Evolutionary conservation across 2,329 filamentous ascomycete genomes (phyloP), one percentile per base, ranked within the genome.

Genomic region (Ambrosiella cleistominuta): DNA sequence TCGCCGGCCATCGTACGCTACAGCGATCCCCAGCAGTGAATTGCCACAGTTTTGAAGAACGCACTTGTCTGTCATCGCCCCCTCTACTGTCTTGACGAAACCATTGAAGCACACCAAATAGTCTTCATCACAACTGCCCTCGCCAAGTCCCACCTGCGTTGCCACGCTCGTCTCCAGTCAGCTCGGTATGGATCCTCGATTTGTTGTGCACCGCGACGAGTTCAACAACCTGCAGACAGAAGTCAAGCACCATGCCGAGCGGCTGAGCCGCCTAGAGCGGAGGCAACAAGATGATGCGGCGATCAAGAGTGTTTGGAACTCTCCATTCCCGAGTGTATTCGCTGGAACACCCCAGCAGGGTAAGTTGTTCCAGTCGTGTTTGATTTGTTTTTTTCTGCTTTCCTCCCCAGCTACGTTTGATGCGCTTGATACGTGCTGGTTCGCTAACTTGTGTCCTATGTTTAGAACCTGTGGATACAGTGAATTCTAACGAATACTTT

Each of bases 291-390:
- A 84, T 63, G 80, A 85, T 70, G 78, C 79, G 54, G 77, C 79
- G 38, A 70, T 85, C 61, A 94, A 91, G 70, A 95, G 86, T 61
- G 86, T 94, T 59, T 98, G 93, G 93, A 84, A 85, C 63, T 95
- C 90, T 58, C 90, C 90, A 13, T 96, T 96, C 67, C 89, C 91
- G n/a, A 84, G 83, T 63, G 81, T 89, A 44, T 70, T 95, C 60
- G 83, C 85, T 64, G 86, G 87, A 57, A 90, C 88, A 51, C 85
- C 89, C 57, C 86, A 94, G 68, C 86, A 94, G 74, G 88, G 91
- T 94, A 72, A 70, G 80, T 67, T 45, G 37, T 15, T 40, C 27
- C n/a, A 38, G 7, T 12, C 44, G 19, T 51, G 47, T 49, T n/a
- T 56, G 11, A 27, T 19, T 19, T 40, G 40, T 38, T 37, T 51